Conservation (phyloP, 2,329 filamentous ascomycete genomes). For the Pseudogymnoascus sp. region DNA sequence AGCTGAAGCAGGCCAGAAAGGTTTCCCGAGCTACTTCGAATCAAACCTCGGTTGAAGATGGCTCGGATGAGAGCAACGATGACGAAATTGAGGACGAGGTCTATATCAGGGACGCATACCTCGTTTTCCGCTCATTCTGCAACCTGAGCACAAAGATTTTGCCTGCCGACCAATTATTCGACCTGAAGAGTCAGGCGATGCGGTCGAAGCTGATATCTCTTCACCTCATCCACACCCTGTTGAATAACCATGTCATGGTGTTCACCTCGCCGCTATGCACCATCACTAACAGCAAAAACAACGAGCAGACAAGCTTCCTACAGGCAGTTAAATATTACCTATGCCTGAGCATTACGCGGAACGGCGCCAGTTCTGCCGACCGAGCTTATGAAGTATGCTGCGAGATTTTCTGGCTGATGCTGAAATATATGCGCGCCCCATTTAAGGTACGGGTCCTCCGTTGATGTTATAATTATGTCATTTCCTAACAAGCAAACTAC, state of each 20-base stretch:
- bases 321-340: conserved; percentile 96
- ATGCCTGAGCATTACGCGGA: conserved; percentile 87
- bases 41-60: conserved; percentile 46
- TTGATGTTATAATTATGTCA: not conserved
- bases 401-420: conserved; percentile 97
- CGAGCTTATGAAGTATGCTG: conserved; percentile 91
- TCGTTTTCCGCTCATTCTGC: conserved; percentile 96
- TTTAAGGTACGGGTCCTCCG: conserved; percentile 60
- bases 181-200: conserved; percentile 91
- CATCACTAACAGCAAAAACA: conserved; percentile 83
- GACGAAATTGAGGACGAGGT: conserved; percentile 80
- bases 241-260: conserved; percentile 87
- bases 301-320: conserved; percentile 80
- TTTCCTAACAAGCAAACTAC: conserved; percentile 15
- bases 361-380: conserved; percentile 87
- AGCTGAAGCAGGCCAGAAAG: conserved; percentile 41
- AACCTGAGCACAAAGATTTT: conserved; percentile 91
- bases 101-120: conserved; percentile 92
- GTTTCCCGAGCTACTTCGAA: conserved; percentile 42
- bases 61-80: conserved; percentile 48
- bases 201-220: conserved; percentile 91
- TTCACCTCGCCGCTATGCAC: conserved; percentile 89
- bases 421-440: conserved; percentile 84
- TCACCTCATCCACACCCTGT: conserved; percentile 87
- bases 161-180: conserved; percentile 82